A percentile compares a stretch with the other conserved stretches of the same genome.
Evolutionary conservation across 345 rosid species (phyloP).

Genomic region (Arabidopsis suecica): DNA sequence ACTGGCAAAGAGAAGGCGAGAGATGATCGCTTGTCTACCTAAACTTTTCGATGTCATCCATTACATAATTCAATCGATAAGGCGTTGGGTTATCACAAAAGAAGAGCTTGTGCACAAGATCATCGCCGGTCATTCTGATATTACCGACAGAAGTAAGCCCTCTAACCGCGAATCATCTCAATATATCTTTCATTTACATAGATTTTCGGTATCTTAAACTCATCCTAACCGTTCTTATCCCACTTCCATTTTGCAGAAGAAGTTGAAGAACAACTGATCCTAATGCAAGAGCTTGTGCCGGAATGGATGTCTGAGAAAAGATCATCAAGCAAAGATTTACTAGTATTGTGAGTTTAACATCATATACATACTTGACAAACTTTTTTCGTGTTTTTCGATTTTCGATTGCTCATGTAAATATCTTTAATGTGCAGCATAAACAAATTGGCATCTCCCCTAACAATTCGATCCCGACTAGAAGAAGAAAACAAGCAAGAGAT

Average conservation of each 20-base stretch:
- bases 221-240: constrained; percentile 10
- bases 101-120: constrained; percentile 75
- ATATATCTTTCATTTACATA: not conserved
- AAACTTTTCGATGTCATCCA: constrained; percentile 71
- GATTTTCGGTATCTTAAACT: not conserved
- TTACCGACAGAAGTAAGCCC: constrained; percentile 71
- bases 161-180: not conserved
- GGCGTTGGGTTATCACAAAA: constrained; percentile 69
- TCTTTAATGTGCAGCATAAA: constrained; percentile 58
- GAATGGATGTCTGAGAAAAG: constrained; percentile 83
- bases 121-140: constrained; percentile 57
- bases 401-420: not conserved
- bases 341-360: constrained; percentile 60
- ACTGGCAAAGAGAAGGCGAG: constrained; percentile 64
- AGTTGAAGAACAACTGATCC: constrained; percentile 72
- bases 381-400: not conserved
- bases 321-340: constrained; percentile 63
- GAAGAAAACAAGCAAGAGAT: constrained; percentile 51
- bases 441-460: constrained; percentile 55
- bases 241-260: constrained; percentile 55
- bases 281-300: constrained; percentile 77
- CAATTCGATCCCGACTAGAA: constrained; percentile 54
- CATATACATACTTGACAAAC: not conserved
- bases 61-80: constrained; percentile 66
- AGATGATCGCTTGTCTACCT: constrained; percentile 72